Evolutionary conservation across 495 filamentous ascomycete species (phyloP).

Genomic region (Achaetomiella virescens): DNA sequence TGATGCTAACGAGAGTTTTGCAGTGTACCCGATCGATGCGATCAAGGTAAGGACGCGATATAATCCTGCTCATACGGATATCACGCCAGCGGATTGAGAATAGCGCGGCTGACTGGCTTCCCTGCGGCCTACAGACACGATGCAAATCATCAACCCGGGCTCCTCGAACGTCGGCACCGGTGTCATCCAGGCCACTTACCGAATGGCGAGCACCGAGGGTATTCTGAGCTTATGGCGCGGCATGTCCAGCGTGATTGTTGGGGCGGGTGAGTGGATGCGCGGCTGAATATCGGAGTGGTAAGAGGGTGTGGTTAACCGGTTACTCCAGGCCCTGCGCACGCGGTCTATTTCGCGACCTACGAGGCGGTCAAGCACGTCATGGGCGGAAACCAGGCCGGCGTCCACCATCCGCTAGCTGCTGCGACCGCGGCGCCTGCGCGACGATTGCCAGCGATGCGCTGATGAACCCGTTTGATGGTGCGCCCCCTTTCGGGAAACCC

Average conservation of each 20-base stretch:
- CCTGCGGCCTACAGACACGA: constrained; percentile 65
- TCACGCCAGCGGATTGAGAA: background rate
- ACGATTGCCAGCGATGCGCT: constrained; percentile 96
- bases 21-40: constrained; percentile 97
- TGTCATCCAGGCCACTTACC: constrained; percentile 83
- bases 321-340: constrained; percentile 80
- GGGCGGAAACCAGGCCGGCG: constrained; percentile 81
- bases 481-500: constrained; percentile 20
- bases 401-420: constrained; percentile 90
- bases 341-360: constrained; percentile 97
- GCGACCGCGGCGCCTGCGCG: constrained; percentile 83
- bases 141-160: constrained; percentile 90
- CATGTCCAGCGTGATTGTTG: constrained; percentile 90
- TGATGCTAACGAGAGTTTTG: constrained; percentile 52
- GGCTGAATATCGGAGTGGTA: background rate
- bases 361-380: constrained; percentile 93
- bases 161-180: constrained; percentile 83
- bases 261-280: constrained; percentile 65
- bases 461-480: constrained; percentile 99
- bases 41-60: constrained; percentile 68
- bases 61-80: background rate
- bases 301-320: constrained; percentile 17
- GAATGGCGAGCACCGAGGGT: constrained; percentile 85
- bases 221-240: constrained; percentile 90
- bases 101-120: constrained; percentile 18